Evolutionary conservation across 345 rosid genomes (phyloP).

Genomic region (Eucalyptus curtisii): DNA sequence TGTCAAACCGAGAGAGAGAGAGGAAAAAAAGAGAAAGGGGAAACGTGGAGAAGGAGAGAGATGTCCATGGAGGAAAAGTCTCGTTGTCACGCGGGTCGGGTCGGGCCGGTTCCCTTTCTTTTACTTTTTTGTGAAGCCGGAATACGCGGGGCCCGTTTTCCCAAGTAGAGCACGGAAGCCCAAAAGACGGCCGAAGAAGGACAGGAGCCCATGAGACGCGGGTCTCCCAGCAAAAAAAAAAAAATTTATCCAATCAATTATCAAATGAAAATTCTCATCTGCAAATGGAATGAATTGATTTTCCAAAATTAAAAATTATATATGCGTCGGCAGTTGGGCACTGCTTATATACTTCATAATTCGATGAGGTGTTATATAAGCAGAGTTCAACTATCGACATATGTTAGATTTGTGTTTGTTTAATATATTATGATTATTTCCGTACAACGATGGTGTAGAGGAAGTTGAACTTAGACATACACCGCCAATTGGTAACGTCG

Average conservation of each 20-base stretch:
- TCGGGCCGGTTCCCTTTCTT: background rate
- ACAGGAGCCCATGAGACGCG: background rate
- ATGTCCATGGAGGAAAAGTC: background rate
- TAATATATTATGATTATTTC: no score
- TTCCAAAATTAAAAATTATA: background rate
- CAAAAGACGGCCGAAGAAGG: background rate
- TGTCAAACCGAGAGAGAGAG: background rate
- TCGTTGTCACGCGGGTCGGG: background rate
- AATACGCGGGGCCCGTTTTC: background rate
- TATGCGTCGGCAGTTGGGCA: background rate
- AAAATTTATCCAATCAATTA: background rate
- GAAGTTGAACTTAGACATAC: no score
- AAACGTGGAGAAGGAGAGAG: background rate
- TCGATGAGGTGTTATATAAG: no score
- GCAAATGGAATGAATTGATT: background rate
- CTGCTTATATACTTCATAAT: no score
- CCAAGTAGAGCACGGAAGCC: background rate
- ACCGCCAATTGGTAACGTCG: rapidly evolving
- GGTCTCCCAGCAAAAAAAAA: background rate
- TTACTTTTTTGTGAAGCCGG: background rate
- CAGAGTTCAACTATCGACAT: no score
- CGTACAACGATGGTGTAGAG: rapidly evolving
- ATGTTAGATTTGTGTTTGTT: no score
- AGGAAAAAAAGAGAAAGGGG: background rate
- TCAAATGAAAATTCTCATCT: background rate